These are phyloP conservation scores for Trifolium pratense DNA, from an alignment of 306 rosid species.

Conservation along the genomic window DNA sequence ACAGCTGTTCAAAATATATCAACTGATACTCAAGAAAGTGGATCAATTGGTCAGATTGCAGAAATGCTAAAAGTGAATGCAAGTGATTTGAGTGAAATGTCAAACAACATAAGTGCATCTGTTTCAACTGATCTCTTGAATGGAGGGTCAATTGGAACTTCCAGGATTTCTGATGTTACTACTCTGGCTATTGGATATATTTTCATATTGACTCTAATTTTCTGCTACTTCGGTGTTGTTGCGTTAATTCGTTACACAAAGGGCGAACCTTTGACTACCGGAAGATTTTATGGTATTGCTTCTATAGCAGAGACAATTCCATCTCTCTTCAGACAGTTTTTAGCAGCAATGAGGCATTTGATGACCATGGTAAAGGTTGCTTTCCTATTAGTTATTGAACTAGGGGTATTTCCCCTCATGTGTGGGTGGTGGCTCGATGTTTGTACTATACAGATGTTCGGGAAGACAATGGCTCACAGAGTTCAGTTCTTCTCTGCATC, in stretches of 20 bases:
- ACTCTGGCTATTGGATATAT: conserved; percentile 94
- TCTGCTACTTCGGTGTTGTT: conserved; percentile 80
- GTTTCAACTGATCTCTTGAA: conserved; percentile 71
- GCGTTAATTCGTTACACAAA: conserved; percentile 84
- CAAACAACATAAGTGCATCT: conserved; percentile 66
- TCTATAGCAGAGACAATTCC: conserved; percentile 93
- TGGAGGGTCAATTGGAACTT: conserved; percentile 70
- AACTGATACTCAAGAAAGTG: conserved; percentile 70
- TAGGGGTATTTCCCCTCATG: conserved; percentile 99
- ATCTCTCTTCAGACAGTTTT: conserved; percentile 93
- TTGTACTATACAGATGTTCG: conserved; percentile 95
- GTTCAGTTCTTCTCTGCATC: conserved; percentile 94
- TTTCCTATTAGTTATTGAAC: conserved; percentile 94
- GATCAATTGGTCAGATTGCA: conserved; percentile 74
- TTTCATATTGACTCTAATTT: conserved; percentile 74
- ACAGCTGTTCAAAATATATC: conserved; percentile 77
- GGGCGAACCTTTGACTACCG: conserved; percentile 89
- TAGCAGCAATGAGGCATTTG: conserved; percentile 98
- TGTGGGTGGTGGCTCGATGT: conserved; percentile 99
- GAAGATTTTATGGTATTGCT: conserved; percentile 90
- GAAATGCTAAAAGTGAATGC: conserved; percentile 75
- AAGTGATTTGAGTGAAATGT: conserved; percentile 66
- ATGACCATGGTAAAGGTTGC: conserved; percentile 99
- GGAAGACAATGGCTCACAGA: conserved; percentile 95
- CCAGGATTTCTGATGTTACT: conserved; percentile 90